Conservation (phyloP, 2,329 filamentous ascomycete genomes). For the Aspergillus luchuensis region DNA sequence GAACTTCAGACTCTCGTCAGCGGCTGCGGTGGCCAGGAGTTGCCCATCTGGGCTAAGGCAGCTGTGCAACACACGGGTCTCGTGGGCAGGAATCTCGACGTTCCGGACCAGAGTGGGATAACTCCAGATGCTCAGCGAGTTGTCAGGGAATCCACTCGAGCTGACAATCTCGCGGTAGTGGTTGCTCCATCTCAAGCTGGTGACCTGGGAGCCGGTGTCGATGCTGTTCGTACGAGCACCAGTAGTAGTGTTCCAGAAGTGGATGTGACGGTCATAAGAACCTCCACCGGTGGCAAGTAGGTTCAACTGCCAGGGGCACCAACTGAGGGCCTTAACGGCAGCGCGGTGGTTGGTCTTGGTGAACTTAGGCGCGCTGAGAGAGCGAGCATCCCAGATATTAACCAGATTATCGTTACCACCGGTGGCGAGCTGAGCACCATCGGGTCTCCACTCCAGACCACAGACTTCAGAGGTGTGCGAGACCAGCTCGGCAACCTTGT, state of each 20-base stretch:
- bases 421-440: constrained; percentile 94
- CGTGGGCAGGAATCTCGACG: constrained; percentile 95
- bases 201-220: constrained; percentile 96
- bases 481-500: constrained; percentile 96
- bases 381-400: constrained; percentile 97
- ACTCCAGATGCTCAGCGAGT: constrained; percentile 98
- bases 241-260: constrained; percentile 99
- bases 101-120: constrained; percentile 97
- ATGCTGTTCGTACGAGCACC: constrained; percentile 98
- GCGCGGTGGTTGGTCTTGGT: constrained; percentile 99
- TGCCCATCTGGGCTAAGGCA: constrained; percentile 96
- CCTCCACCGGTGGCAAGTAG: constrained; percentile 94
- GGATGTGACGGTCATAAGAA: constrained; percentile 95
- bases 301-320: constrained; percentile 99
- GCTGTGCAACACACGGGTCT: constrained; percentile 94
- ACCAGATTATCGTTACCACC: constrained; percentile 99
- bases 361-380: constrained; percentile 91
- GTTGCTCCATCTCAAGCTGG: constrained; percentile 92
- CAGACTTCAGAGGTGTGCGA: constrained; percentile 98
- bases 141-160: constrained; percentile 98
- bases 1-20: constrained; percentile 97
- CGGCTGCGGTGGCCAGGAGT: constrained; percentile 93
- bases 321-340: constrained; percentile 95
- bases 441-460: constrained; percentile 94
- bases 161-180: constrained; percentile 98